These are phyloP conservation scores for Geranomyces variabilis DNA, from an alignment of 192 early-diverging fungal genomes.

Conservation along the genomic window DNA sequence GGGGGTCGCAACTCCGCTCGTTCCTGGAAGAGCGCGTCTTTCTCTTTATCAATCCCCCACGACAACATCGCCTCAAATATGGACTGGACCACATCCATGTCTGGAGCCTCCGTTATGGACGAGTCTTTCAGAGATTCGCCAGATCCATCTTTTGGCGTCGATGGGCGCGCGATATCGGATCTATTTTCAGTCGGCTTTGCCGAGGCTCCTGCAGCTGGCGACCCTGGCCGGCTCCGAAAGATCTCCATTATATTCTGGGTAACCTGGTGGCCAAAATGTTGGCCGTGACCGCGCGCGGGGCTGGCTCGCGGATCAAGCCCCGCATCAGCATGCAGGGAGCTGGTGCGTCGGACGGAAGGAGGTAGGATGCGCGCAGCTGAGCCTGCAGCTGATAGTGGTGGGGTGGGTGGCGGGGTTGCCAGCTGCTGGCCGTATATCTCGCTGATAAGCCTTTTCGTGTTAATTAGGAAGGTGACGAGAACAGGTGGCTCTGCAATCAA, in stretches of 20 bases:
- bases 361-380: background rate
- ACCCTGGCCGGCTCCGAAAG: constrained; percentile 25
- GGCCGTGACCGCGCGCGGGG: background rate
- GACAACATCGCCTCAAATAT: constrained; percentile 43
- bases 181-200: constrained; percentile 6
- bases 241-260: constrained; percentile 29
- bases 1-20: constrained; percentile 13
- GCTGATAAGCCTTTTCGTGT: constrained; percentile 55
- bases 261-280: constrained; percentile 10
- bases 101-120: background rate
- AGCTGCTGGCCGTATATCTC: constrained; percentile 51
- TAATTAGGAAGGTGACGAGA: constrained; percentile 42
- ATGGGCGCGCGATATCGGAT: background rate
- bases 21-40: constrained; percentile 50
- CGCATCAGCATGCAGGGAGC: constrained; percentile 9
- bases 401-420: constrained; percentile 25
- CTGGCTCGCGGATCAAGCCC: background rate
- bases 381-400: constrained; percentile 5
- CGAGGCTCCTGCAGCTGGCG: constrained; percentile 4
- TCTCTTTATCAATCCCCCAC: constrained; percentile 57
- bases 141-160: constrained; percentile 6
- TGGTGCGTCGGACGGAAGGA: constrained; percentile 3
- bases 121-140: constrained; percentile 14
- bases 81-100: constrained; percentile 19
- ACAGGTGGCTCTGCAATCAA: constrained; percentile 9